Evolutionary conservation across 768 basidiomycete species (phyloP).

Genomic region (Kwoniella sp.): DNA sequence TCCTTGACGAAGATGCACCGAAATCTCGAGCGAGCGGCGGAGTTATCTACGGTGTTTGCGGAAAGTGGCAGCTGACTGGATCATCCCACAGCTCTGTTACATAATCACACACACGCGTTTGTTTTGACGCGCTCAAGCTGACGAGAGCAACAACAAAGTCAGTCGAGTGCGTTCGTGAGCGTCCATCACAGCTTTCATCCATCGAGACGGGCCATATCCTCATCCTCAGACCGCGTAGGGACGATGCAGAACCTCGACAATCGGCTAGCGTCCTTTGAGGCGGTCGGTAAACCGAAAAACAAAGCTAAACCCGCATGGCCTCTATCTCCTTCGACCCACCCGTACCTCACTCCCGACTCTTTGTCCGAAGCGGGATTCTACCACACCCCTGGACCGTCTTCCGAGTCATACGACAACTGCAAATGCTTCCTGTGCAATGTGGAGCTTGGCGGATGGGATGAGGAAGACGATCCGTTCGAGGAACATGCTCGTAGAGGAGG

Average conservation of each 20-base stretch:
- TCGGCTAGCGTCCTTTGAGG: constrained; percentile 66
- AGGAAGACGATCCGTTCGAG: constrained; percentile 75
- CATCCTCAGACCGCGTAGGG: too few relatives aligned
- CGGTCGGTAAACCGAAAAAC: constrained; percentile 57
- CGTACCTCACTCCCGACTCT: constrained; percentile 63
- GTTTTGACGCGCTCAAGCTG: background rate
- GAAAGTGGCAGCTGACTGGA: too few relatives aligned
- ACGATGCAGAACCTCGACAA: constrained; percentile 52
- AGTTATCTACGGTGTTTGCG: too few relatives aligned
- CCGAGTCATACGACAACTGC: constrained; percentile 64
- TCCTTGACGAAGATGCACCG: too few relatives aligned
- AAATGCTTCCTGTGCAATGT: constrained; percentile 81
- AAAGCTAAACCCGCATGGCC: constrained; percentile 60
- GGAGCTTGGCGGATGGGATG: constrained; percentile 77
- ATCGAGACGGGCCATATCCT: too few relatives aligned
- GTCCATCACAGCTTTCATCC: background rate
- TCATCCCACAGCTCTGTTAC: background rate
- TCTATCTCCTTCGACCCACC: constrained; percentile 59
- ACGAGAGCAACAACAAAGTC: constrained; percentile 10
- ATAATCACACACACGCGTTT: constrained; percentile 1
- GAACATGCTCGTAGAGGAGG: constrained; percentile 72
- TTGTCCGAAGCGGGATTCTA: constrained; percentile 89
- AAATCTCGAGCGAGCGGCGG: too few relatives aligned
- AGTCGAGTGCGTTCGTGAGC: background rate
- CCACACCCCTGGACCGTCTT: constrained; percentile 60